Conservation (phyloP, 495 filamentous ascomycete genomes). For the Tuber aestivum region DNA sequence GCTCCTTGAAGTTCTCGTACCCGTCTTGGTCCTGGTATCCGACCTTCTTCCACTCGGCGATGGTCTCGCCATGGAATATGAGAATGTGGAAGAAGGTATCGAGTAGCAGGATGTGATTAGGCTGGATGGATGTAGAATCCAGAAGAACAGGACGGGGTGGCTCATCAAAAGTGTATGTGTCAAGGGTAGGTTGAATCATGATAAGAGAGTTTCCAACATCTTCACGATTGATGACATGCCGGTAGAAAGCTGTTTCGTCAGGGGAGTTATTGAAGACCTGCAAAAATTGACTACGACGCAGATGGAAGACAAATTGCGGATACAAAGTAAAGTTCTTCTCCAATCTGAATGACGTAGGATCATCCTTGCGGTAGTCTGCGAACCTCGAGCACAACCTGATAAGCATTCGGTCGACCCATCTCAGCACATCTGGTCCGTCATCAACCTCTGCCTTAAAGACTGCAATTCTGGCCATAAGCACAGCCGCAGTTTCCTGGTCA, state of each 20-base stretch:
- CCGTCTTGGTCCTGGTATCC: constrained; percentile 98
- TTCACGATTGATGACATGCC: constrained; percentile 94
- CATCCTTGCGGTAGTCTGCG: constrained; percentile 97
- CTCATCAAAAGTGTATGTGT: constrained; percentile 96
- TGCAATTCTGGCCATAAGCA: constrained; percentile 96
- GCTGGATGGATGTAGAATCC: constrained; percentile 93
- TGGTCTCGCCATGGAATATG: constrained; percentile 97
- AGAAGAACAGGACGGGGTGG: constrained; percentile 83
- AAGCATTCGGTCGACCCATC: constrained; percentile 99
- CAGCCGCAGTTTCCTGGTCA: constrained; percentile 95
- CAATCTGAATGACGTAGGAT: constrained; percentile 92
- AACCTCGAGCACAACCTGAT: constrained; percentile 95
- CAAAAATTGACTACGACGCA: constrained; percentile 92
- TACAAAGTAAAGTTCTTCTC: constrained; percentile 99
- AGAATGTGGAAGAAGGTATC: constrained; percentile 99
- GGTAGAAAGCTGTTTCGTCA: constrained; percentile 97
- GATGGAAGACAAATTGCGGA: constrained; percentile 99
- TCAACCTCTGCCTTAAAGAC: constrained; percentile 99
- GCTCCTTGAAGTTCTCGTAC: constrained; percentile 87
- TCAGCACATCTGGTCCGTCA: constrained; percentile 95
- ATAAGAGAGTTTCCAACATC: constrained; percentile 94
- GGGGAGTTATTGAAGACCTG: constrained; percentile 99
- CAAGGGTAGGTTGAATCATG: constrained; percentile 98
- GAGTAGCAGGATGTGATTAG: constrained; percentile 85
- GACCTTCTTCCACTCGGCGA: constrained; percentile 96